These are phyloP conservation scores for Lasiodiplodia sp. DNA, from an alignment of 2,329 filamentous ascomycete genomes.

Conservation along the genomic window DNA sequence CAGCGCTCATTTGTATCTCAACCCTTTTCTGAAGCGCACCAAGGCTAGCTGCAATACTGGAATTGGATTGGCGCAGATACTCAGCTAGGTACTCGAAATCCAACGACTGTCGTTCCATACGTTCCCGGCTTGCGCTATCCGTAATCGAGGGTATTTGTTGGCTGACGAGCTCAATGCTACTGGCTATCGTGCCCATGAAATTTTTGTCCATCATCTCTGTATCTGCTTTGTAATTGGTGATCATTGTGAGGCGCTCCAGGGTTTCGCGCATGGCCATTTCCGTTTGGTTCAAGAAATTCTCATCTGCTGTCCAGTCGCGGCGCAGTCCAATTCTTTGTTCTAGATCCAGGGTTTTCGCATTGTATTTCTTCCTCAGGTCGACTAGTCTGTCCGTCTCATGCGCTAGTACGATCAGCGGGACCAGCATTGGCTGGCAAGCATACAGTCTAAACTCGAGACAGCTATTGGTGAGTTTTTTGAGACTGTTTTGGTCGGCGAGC, in stretches of 20 bases:
- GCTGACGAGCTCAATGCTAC: not conserved
- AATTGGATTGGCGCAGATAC: not conserved
- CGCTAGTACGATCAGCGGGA: not conserved
- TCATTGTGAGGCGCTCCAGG: not conserved
- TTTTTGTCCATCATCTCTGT: not conserved
- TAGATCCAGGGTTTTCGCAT: not conserved
- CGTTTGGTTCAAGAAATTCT: not conserved
- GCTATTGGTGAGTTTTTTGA: not conserved
- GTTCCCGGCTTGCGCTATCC: not conserved
- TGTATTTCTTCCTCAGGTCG: not conserved
- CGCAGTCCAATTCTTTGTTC: not conserved
- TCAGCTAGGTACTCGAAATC: not conserved
- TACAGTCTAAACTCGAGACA: not conserved
- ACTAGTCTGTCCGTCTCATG: not conserved
- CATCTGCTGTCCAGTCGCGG: not conserved
- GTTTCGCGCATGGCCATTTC: not conserved
- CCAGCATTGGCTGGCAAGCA: constrained; percentile 5
- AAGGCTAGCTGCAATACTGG: not conserved
- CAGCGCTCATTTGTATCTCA: not conserved
- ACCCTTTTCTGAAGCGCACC: constrained; percentile 5
- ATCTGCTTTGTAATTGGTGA: constrained; percentile 12
- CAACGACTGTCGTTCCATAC: not conserved
- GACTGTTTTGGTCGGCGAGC: not conserved
- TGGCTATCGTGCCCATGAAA: not conserved
- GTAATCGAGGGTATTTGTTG: not conserved